Evolutionary conservation across 2,329 filamentous ascomycete species (phyloP).

Genomic region (Paecilomyces formosus): DNA sequence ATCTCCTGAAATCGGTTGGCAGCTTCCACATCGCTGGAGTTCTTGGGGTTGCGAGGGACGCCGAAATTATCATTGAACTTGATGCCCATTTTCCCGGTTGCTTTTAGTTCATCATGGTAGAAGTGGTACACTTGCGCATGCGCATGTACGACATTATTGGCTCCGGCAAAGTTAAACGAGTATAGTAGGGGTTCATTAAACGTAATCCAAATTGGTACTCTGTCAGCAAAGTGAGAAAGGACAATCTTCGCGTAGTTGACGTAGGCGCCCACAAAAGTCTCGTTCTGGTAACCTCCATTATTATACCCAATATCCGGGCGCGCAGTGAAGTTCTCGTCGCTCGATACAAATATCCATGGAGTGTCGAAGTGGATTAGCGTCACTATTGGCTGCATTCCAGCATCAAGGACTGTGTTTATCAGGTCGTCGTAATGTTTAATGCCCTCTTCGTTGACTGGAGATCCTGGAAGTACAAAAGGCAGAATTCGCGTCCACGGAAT

Average conservation of each 20-base stretch:
- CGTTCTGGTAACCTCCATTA: constrained; percentile 27
- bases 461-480: constrained; percentile 38
- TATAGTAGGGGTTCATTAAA: constrained; percentile 35
- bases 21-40: constrained; percentile 15
- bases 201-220: constrained; percentile 35
- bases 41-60: constrained; percentile 34
- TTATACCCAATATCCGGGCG: constrained; percentile 17
- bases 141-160: constrained; percentile 44
- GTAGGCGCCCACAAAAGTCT: constrained; percentile 34
- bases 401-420: constrained; percentile 36
- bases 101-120: constrained; percentile 36
- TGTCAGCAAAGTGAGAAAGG: constrained; percentile 30
- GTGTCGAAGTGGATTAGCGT: constrained; percentile 32
- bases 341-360: constrained; percentile 16
- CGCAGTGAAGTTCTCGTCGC: constrained; percentile 7
- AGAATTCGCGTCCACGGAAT: constrained; percentile 44
- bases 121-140: constrained; percentile 28
- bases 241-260: constrained; percentile 32
- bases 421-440: constrained; percentile 44
- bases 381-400: constrained; percentile 38
- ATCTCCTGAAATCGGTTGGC: constrained; percentile 25
- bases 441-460: constrained; percentile 39
- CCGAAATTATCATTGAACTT: constrained; percentile 47
- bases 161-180: constrained; percentile 37
- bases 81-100: constrained; percentile 32